Percentiles rank a stretch among this genome's conserved stretches.
These are phyloP conservation scores for thale cress (Arabidopsis thaliana) DNA, from an alignment of 345 rosid species.

Conservation along the genomic window TAIR10.1 NC_003075.7:17002001-17002500, in stretches of 20 bases:
- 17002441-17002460: too few relatives aligned
- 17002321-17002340: not conserved
- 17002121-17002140: conserved; percentile 15
- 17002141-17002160: conserved; percentile 38
- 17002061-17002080: not conserved
- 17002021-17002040: conserved; percentile 38
- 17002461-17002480: not conserved
- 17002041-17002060: conserved; percentile 40
- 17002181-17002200: conserved; percentile 17
- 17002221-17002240: conserved; percentile 31
- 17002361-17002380: too few relatives aligned
- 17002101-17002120: conserved; percentile 32
- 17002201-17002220: conserved; percentile 28
- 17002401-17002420: not conserved
- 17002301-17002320: conserved; percentile 29
- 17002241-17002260: conserved; percentile 27
- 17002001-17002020: conserved; percentile 29
- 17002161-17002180: conserved; percentile 29
- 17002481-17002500: not conserved
- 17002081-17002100: conserved; percentile 13
- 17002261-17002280: not conserved
- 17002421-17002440: too few relatives aligned
- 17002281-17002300: conserved; percentile 10
- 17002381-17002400: not conserved
- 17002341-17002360: too few relatives aligned